These are phyloP conservation scores for Articulospora tetracladia DNA, from an alignment of 495 filamentous ascomycete genomes.

Conservation along the genomic window DNA sequence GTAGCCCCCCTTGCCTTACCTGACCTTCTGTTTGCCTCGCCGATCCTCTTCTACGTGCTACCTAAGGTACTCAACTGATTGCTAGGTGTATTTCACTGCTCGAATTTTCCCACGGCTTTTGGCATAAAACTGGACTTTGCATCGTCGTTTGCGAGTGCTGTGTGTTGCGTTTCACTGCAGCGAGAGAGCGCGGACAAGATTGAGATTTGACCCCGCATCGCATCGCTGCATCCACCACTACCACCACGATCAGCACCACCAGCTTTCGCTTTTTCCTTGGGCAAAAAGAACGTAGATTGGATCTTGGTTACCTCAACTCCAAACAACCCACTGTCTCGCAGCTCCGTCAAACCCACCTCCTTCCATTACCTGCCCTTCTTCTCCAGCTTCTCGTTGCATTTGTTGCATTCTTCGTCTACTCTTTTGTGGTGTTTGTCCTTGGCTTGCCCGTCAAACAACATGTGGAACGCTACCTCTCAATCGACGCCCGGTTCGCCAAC, in stretches of 20 bases:
- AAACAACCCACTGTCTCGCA: not conserved
- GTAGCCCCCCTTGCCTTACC: too few relatives aligned
- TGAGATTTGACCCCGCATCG: not conserved
- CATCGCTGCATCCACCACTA: not conserved
- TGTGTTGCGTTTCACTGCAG: not conserved
- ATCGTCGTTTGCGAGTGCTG: too few relatives aligned
- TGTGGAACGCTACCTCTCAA: slow-evolving; percentile 18
- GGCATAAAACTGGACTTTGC: too few relatives aligned
- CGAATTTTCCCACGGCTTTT: not conserved
- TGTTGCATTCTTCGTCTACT: too few relatives aligned
- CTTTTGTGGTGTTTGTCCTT: too few relatives aligned
- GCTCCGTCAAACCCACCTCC: not conserved
- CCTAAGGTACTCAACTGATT: too few relatives aligned
- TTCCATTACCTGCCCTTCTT: not conserved
- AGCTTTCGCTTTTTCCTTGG: not conserved
- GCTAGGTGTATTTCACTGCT: not conserved
- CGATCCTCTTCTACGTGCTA: too few relatives aligned
- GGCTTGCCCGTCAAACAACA: not conserved
- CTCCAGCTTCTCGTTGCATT: not conserved
- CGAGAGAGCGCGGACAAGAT: too few relatives aligned
- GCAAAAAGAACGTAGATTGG: not conserved
- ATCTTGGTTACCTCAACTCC: not conserved
- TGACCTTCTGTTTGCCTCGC: too few relatives aligned
- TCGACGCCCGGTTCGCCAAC: slow-evolving; percentile 17
- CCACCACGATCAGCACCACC: not conserved